A percentile compares a stretch with the other conserved stretches of the same genome.
Conservation (phyloP, 2,329 filamentous ascomycete species). For the Pseudogymnoascus sp. region DNA sequence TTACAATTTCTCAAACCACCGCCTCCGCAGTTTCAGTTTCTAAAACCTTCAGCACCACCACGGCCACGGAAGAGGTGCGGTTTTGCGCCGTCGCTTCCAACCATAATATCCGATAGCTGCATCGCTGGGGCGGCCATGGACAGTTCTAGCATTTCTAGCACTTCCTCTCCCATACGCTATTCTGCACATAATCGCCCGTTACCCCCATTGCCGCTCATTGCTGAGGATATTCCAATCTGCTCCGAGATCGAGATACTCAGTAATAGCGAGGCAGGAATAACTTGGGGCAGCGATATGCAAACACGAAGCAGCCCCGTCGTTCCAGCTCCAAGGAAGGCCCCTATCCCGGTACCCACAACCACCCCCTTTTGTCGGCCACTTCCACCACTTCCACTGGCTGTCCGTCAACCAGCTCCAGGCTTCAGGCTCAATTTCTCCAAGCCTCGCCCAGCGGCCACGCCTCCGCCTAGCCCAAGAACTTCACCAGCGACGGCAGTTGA, state of each 20-base stretch:
- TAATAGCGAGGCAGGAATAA: not conserved
- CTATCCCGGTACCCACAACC: not conserved
- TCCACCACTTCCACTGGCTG: not conserved
- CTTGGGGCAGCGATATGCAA: not conserved
- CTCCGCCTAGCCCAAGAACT: not conserved
- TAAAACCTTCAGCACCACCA: not conserved
- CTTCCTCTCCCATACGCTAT: not conserved
- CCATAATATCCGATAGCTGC: conserved; percentile 2
- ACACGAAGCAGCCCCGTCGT: not conserved
- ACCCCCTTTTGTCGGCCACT: not conserved
- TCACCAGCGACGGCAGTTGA: not conserved
- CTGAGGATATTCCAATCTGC: not conserved
- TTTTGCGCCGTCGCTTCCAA: not conserved
- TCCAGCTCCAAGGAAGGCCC: not conserved
- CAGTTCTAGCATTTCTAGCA: not conserved
- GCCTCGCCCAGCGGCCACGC: not conserved
- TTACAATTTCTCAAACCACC: not conserved
- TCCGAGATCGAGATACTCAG: not conserved
- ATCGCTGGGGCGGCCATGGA: not conserved
- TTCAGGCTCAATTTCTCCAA: not conserved
- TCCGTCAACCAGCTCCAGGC: not conserved
- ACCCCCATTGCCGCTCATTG: not conserved
- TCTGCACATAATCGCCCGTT: not conserved
- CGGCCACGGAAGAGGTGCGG: not conserved
- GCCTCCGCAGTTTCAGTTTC: conserved; percentile 1